These are phyloP conservation scores for Chaetomium sp. DNA, from an alignment of 2,329 filamentous ascomycete species.

Conservation along the genomic window DNA sequence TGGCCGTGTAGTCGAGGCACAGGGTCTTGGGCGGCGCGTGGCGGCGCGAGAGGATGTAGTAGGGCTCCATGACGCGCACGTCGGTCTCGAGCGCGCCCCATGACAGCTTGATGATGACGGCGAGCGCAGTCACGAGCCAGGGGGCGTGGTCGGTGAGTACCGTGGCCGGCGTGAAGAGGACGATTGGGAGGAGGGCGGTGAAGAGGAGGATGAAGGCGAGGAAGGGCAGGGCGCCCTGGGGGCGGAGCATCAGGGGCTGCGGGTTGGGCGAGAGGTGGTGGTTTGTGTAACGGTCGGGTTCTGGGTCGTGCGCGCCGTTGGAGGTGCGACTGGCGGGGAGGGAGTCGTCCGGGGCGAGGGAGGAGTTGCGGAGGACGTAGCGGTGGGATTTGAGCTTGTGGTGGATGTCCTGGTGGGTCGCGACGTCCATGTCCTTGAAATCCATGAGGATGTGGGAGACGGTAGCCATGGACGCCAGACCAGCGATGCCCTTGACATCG, in stretches of 20 bases:
- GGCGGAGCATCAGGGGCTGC: conserved; percentile 68
- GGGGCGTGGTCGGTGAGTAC: conserved; percentile 62
- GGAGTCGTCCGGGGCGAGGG: conserved; percentile 66
- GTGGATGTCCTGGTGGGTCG: conserved; percentile 67
- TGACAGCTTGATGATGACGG: conserved; percentile 66
- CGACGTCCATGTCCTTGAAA: conserved; percentile 71
- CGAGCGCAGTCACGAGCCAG: conserved; percentile 66
- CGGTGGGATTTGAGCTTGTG: conserved; percentile 65
- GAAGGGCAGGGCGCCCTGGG: conserved; percentile 61
- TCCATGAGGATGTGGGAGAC: conserved; percentile 73
- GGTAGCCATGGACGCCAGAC: conserved; percentile 74
- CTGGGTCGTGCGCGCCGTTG: conserved; percentile 41
- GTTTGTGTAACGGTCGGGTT: conserved; percentile 52
- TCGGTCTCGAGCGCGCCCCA: conserved; percentile 71
- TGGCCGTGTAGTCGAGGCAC: conserved; percentile 71
- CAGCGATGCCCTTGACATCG: conserved; percentile 73
- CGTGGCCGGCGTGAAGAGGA: conserved; percentile 58
- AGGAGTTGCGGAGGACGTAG: conserved; percentile 71
- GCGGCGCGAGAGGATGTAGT: conserved; percentile 67
- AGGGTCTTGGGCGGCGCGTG: conserved; percentile 67
- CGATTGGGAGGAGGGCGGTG: conserved; percentile 5
- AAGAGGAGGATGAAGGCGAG: conserved; percentile 61
- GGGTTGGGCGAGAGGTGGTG: conserved; percentile 60
- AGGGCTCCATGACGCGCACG: conserved; percentile 74
- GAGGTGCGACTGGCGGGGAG: conserved; percentile 44